These are phyloP conservation scores for Dioszegia crocea DNA, from an alignment of 768 basidiomycete species.

Conservation along the genomic window DNA sequence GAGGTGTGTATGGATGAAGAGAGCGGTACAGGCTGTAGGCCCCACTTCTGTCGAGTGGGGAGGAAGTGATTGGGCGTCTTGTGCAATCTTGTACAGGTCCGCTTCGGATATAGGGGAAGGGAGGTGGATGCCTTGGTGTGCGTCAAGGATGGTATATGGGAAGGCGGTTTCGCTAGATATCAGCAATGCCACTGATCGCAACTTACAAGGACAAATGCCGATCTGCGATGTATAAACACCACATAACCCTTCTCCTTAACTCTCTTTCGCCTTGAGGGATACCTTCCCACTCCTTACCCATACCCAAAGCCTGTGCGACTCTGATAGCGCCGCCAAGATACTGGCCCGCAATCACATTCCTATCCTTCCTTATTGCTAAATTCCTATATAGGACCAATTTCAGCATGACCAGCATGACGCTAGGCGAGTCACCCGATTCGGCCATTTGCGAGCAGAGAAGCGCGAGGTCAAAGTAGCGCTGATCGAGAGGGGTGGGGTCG, in stretches of 20 bases:
- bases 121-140: constrained; percentile 32
- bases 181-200: background rate
- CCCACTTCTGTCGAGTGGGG: constrained; percentile 26
- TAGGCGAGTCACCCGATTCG: constrained; percentile 33
- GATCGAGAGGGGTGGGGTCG: constrained; percentile 39
- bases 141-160: constrained; percentile 41
- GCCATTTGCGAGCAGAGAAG: constrained; percentile 29
- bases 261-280: constrained; percentile 39
- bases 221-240: constrained; percentile 39
- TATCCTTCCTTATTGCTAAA: constrained; percentile 13
- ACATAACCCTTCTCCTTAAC: constrained; percentile 37
- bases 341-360: constrained; percentile 22
- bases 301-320: constrained; percentile 33
- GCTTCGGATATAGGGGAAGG: constrained; percentile 35
- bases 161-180: constrained; percentile 20
- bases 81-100: constrained; percentile 29
- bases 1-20: constrained; percentile 39
- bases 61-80: constrained; percentile 22
- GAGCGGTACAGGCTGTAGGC: constrained; percentile 31
- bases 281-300: constrained; percentile 40
- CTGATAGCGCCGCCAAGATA: constrained; percentile 37
- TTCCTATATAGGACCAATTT: constrained; percentile 19
- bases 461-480: constrained; percentile 41
- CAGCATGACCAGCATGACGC: constrained; percentile 40
- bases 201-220: constrained; percentile 36